A percentile compares a stretch with the other conserved stretches of the same genome.
These are phyloP conservation scores for Hemileccinum impolitum DNA, from an alignment of 768 basidiomycete genomes.

Conservation along the genomic window DNA sequence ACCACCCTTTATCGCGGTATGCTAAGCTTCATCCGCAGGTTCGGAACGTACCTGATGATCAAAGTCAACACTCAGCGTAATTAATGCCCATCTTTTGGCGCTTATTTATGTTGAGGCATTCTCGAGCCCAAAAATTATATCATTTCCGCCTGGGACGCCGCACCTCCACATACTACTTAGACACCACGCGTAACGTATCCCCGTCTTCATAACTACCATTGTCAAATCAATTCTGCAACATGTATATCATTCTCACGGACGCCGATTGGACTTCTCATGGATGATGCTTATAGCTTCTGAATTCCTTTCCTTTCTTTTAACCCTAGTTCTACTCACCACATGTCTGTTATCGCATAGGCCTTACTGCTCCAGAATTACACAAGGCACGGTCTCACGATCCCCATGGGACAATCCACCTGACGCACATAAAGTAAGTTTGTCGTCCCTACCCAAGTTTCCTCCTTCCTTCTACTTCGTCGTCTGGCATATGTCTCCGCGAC, in stretches of 20 bases:
- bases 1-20: not conserved
- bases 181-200: conserved; percentile 11
- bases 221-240: conserved; percentile 9
- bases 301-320: not conserved
- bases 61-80: conserved; percentile 32
- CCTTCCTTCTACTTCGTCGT: not conserved
- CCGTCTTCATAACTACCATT: conserved; percentile 9
- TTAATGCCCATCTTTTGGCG: not conserved
- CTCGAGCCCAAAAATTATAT: conserved; percentile 5
- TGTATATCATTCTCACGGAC: conserved; percentile 21
- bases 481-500: conserved; percentile 45
- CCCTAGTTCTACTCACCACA: conserved; percentile 1
- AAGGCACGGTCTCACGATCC: not conserved
- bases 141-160: conserved; percentile 1
- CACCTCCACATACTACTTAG: conserved; percentile 16
- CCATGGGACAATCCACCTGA: not conserved
- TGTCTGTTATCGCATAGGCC: conserved; percentile 6
- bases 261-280: conserved; percentile 10
- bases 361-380: conserved; percentile 13
- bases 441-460: not conserved
- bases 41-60: conserved; percentile 50
- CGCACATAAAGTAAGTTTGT: conserved; percentile 1
- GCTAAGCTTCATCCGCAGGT: conserved; percentile 38
- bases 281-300: conserved; percentile 7
- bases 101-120: conserved; percentile 7